Base-by-base conservation (phyloP, 202 grass and related monocot species). In the Dendrocalamus latiflorus region DNA sequence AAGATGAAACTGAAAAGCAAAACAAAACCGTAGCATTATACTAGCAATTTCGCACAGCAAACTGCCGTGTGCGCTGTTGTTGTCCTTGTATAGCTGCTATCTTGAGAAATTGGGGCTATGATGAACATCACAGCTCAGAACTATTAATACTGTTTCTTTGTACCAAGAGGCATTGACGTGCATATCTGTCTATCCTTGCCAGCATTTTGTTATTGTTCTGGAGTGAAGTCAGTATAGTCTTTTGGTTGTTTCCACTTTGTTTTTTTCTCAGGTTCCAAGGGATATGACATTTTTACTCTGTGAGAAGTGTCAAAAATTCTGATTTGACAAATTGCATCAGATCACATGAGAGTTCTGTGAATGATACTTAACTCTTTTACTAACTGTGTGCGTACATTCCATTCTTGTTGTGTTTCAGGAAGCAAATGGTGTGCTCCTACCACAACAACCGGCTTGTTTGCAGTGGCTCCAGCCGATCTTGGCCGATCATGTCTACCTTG, bases 381-480 rank as follows among this genome's bases (percentile, higher is more conserved):
- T 18, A 38, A 57, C 53, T 9, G 2, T 49, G 14, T n/a, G n/a
- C 4, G 30, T 65, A 53, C 41, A 65, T 67, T 45, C 16, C 12
- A 70, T 78, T 25, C 13, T 83, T 88, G 5, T 37, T 54, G 38
- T 75, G 58, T 77, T 79, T 39, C 84, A 89, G 87, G 85, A 91
- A 90, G 41, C 71, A 85, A 21, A 62, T 75, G 0, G 89, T 86
- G 13, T 98, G 95, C 42, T 82, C 93, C n/a, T n/a, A n/a, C n/a
- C n/a, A n/a, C n/a, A n/a, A n/a, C n/a, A n/a, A n/a, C n/a, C n/a
- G n/a, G n/a, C 85, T 98, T 9, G 15, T 81, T 15, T 98, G 92
- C 89, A 90, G 80, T 17, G 69, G n/a, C 42, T 78, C 85, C 43
- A 14, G 28, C 14, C 53, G 39, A 51, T 60, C 76, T 12, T 22